phyloP scores from a whole-genome alignment of 1,284 basidiomycete species.

The Coriolopsis trogii region DNA sequence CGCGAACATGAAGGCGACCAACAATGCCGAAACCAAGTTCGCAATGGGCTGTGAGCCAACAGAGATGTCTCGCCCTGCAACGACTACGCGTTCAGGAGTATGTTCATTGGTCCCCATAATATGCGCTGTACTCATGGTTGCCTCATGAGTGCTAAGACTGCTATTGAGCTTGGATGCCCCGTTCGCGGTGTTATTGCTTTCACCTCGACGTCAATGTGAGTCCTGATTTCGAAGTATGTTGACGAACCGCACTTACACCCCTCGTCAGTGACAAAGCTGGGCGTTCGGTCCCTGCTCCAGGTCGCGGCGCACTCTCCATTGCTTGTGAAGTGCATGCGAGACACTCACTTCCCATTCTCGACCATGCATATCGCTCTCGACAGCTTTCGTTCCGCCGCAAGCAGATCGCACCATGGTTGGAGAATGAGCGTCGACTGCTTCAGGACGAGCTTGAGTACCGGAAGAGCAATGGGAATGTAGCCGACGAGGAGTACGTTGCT shows the following conservation, averaged over 20 bases:
- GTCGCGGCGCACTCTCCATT: slow-evolving; percentile 85
- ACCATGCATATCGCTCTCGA: slow-evolving; percentile 85
- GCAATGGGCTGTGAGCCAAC: slow-evolving; percentile 98
- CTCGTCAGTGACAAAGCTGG: slow-evolving; percentile 85
- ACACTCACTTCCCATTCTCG: slow-evolving; percentile 76
- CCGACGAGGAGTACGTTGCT: slow-evolving; percentile 73
- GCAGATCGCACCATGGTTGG: slow-evolving; percentile 93
- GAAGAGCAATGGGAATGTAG: slow-evolving; percentile 54
- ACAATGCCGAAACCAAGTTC: slow-evolving; percentile 95
- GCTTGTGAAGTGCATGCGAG: slow-evolving; percentile 82
- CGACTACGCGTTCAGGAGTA: slow-evolving; percentile 91
- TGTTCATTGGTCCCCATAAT: slow-evolving; percentile 30
- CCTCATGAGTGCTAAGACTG: slow-evolving; percentile 95
- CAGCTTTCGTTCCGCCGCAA: slow-evolving; percentile 92
- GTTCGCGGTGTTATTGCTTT: slow-evolving; percentile 94
- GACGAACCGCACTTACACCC: slow-evolving; percentile 17
- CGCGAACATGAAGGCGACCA: slow-evolving; percentile 99
- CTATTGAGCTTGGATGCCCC: slow-evolving; percentile 90
- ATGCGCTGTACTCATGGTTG: slow-evolving; percentile 9
- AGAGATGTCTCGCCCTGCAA: slow-evolving; percentile 98
- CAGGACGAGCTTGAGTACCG: slow-evolving; percentile 74
- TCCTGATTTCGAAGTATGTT: slow-evolving; percentile 11
- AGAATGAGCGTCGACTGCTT: slow-evolving; percentile 84
- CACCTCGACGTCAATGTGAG: slow-evolving; percentile 94
- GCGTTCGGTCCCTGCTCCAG: slow-evolving; percentile 92